Percentiles rank a stretch among this genome's conserved stretches.
These are phyloP conservation scores for Brettanomyces naardenensis DNA, from an alignment of 805 yeast genomes.

Conservation along the genomic window DNA sequence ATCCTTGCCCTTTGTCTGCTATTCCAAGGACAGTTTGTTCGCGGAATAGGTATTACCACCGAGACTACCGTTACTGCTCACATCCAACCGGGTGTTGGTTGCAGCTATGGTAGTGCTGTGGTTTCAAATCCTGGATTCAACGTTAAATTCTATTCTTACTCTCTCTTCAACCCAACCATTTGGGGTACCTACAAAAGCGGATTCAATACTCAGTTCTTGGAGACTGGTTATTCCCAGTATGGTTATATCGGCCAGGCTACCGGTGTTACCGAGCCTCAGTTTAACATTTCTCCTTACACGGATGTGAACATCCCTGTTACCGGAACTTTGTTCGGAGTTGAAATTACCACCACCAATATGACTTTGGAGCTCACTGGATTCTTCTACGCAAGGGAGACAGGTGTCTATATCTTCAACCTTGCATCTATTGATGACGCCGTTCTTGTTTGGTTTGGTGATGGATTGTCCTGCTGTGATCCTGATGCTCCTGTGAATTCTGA, in stretches of 20 bases:
- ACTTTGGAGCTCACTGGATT: constrained; percentile 2
- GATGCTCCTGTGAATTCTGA: not conserved
- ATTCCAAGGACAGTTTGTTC: not conserved
- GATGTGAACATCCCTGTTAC: too few relatives aligned
- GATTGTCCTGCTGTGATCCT: constrained; percentile 8
- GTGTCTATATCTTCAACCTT: constrained; percentile 4
- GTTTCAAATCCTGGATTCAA: not conserved
- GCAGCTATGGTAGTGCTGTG: not conserved
- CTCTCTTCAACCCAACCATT: not conserved
- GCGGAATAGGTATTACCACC: not conserved
- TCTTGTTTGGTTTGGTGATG: constrained; percentile 7
- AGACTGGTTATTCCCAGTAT: not conserved
- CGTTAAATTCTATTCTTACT: constrained; percentile 1
- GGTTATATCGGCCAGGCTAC: not conserved
- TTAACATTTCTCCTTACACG: not conserved
- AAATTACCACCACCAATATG: not conserved
- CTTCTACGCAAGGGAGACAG: constrained; percentile 4
- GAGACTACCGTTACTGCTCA: not conserved
- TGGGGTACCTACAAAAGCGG: not conserved
- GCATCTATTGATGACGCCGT: constrained; percentile 6
- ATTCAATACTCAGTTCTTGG: not conserved
- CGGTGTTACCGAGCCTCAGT: not conserved
- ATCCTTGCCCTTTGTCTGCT: not conserved
- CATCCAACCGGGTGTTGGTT: not conserved
- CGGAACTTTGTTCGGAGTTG: not conserved